These are phyloP conservation scores for Chalaropsis thielavioides DNA, from an alignment of 2,329 filamentous ascomycete species.

Conservation along the genomic window DNA sequence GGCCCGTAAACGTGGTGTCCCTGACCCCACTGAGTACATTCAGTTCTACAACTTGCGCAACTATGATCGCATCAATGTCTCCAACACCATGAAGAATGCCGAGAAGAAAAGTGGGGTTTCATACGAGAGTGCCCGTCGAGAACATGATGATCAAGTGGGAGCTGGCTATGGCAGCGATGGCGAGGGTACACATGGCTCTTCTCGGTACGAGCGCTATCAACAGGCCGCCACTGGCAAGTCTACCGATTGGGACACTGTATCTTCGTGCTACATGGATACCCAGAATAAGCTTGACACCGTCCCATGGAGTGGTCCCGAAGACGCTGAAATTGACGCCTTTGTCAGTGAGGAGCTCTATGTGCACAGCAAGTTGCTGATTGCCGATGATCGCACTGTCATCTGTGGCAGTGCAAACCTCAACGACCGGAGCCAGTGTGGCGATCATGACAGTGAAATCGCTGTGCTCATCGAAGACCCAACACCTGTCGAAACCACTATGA, in stretches of 20 bases:
- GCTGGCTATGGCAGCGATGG: constrained; percentile 29
- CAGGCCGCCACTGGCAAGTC: constrained; percentile 34
- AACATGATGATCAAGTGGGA: constrained; percentile 46
- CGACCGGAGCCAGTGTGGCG: constrained; percentile 59
- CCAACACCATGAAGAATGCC: constrained; percentile 43
- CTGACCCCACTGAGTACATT: constrained; percentile 57
- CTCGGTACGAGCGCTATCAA: constrained; percentile 57
- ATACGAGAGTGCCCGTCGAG: constrained; percentile 51
- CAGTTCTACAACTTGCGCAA: constrained; percentile 74
- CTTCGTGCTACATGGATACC: constrained; percentile 68
- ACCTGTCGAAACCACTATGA: constrained; percentile 56
- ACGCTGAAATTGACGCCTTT: constrained; percentile 44
- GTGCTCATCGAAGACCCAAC: constrained; percentile 71
- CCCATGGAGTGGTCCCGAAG: constrained; percentile 40
- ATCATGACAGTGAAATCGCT: constrained; percentile 81
- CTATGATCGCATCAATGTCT: constrained; percentile 69
- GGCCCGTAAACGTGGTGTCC: constrained; percentile 52
- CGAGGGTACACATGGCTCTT: constrained; percentile 25
- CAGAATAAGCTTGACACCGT: constrained; percentile 51
- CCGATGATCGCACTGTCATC: constrained; percentile 68
- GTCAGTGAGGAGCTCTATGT: constrained; percentile 50
- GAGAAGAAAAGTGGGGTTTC: constrained; percentile 50
- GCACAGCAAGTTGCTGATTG: constrained; percentile 60
- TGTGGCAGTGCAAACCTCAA: constrained; percentile 54
- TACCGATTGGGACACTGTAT: constrained; percentile 53